phyloP scores from a whole-genome alignment of 257 asterid genomes.

The Scutellaria minor region DNA sequence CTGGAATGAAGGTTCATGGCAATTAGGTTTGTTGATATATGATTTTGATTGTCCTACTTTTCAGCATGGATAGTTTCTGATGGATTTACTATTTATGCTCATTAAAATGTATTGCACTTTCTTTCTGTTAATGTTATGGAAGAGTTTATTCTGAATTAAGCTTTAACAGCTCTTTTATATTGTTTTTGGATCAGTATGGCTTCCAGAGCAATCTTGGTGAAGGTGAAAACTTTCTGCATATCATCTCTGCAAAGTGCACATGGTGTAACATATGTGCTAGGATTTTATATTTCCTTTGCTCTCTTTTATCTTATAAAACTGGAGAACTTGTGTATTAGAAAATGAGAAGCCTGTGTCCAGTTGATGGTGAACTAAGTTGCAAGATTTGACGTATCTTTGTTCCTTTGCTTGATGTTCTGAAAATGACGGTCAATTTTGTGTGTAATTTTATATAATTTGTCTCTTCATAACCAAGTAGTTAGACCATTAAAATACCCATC shows the following conservation, averaged over 20 bases:
- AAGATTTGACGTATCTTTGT: background rate
- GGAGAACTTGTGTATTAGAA: constrained; percentile 30
- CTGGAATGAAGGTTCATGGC: constrained; percentile 48
- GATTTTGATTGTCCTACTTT: constrained; percentile 41
- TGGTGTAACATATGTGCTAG: constrained; percentile 30
- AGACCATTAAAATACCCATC: constrained; percentile 8
- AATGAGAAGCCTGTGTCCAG: constrained; percentile 24
- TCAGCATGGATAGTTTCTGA: constrained; percentile 38
- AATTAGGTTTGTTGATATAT: constrained; percentile 52
- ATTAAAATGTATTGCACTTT: constrained; percentile 40
- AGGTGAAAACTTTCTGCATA: constrained; percentile 33
- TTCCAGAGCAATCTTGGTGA: constrained; percentile 38
- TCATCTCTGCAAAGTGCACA: constrained; percentile 35
- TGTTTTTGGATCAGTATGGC: constrained; percentile 41
- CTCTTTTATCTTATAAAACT: constrained; percentile 6
- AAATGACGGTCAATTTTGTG: background rate
- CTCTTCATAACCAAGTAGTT: background rate
- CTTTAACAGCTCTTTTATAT: constrained; percentile 35
- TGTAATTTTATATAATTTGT: background rate
- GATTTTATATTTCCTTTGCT: constrained; percentile 19
- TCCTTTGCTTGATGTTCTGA: constrained; percentile 21
- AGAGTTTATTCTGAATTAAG: constrained; percentile 30
- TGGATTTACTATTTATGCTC: constrained; percentile 40
- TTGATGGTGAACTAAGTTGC: constrained; percentile 23
- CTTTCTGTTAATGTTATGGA: constrained; percentile 20